phyloP scores from a whole-genome alignment of 2,329 filamentous ascomycete genomes.

The Aspergillus texensis region DNA sequence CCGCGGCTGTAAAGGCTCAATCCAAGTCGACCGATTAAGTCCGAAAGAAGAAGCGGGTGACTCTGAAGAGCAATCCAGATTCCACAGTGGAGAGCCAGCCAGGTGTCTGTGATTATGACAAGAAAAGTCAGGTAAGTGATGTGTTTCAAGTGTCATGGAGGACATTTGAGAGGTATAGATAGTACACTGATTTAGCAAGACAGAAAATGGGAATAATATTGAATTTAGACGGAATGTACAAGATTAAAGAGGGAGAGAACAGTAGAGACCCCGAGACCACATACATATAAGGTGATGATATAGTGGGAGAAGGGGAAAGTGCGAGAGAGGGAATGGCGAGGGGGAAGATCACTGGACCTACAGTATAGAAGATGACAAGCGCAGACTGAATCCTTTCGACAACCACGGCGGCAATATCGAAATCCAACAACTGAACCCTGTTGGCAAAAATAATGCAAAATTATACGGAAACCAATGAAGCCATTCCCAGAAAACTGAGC shows the following conservation, averaged over 20 bases:
- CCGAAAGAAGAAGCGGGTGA: constrained; percentile 2
- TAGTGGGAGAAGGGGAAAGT: not conserved
- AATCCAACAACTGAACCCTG: not conserved
- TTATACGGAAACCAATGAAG: constrained; percentile 6
- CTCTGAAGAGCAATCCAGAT: not conserved
- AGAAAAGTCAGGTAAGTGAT: constrained; percentile 9
- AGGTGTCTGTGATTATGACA: constrained; percentile 4
- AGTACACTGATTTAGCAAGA: not conserved
- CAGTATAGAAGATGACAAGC: constrained; percentile 1
- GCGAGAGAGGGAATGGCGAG: not conserved
- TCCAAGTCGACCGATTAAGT: not conserved
- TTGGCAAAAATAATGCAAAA: constrained; percentile 4
- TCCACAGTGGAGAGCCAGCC: constrained; percentile 3
- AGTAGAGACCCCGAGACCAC: not conserved
- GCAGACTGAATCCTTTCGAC: constrained; percentile 2
- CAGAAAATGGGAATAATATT: not conserved
- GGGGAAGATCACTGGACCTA: not conserved
- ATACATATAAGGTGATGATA: not conserved
- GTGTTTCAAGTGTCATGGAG: not conserved
- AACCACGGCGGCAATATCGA: not conserved
- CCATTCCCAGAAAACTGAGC: not conserved
- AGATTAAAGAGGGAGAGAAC: not conserved
- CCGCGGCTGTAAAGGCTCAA: not conserved
- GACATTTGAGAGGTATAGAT: constrained; percentile 2
- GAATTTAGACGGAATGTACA: not conserved